phyloP scores from a whole-genome alignment of 192 early-diverging fungal genomes.

The Neocallimastix lanati region DNA sequence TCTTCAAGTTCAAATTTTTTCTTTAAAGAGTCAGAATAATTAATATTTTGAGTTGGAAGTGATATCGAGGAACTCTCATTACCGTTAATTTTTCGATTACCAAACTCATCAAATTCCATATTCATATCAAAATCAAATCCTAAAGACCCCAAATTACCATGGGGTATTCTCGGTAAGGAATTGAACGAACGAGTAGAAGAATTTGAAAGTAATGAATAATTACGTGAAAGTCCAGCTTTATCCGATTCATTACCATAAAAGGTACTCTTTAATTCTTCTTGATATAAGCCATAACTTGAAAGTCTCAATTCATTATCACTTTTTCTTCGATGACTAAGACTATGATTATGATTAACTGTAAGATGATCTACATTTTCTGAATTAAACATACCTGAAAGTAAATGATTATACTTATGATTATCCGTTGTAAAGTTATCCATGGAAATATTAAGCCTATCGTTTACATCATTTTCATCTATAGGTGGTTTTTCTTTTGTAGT shows the following conservation, averaged over 20 bases:
- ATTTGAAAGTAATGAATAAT: not conserved
- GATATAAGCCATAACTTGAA: not conserved
- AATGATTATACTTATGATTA: not conserved
- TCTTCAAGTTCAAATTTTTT: too few relatives aligned
- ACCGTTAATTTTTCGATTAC: too few relatives aligned
- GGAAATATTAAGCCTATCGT: not conserved
- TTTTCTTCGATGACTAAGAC: not conserved
- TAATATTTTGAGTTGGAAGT: too few relatives aligned
- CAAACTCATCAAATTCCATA: not conserved
- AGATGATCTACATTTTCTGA: not conserved
- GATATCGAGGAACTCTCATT: too few relatives aligned
- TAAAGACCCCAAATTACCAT: not conserved
- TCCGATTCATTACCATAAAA: not conserved
- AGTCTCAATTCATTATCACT: not conserved
- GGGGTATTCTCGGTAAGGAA: not conserved
- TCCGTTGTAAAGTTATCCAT: not conserved
- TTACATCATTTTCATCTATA: not conserved
- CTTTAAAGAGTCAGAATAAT: too few relatives aligned
- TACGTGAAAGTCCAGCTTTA: not conserved
- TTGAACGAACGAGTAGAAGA: not conserved
- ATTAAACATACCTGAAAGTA: not conserved
- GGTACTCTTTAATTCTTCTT: too few relatives aligned
- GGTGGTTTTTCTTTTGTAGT: too few relatives aligned
- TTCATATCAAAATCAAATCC: not conserved
- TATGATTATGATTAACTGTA: not conserved